Evolutionary conservation across 176 grass and related monocot genomes (phyloP), one percentile per base, ranked within the genome.

Genomic region (Bonia amplexicaulis): DNA sequence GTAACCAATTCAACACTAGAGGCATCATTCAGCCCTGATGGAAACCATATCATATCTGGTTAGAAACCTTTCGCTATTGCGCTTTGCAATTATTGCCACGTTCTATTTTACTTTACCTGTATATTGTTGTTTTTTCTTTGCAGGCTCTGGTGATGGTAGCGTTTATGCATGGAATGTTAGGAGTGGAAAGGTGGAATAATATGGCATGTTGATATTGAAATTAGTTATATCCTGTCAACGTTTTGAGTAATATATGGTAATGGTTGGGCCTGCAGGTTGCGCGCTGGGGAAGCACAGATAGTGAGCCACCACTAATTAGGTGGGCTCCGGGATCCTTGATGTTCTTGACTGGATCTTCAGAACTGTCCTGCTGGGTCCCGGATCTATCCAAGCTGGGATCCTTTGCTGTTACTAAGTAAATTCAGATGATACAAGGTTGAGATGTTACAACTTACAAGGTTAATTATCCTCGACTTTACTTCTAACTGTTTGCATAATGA

Each of bases 11-110:
- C 91, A 63, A 95, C 91, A 37, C 72, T 98, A 66, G 96, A 98
- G 78, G 96, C 96, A 71, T 95, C 96, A 53, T 98, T 98, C 57
- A 98, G 96, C 86, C 96, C 93, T 79, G 96, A 98, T 81, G 96
- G 93, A 86, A 93, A 90, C 80, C 92, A 95, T 92, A 80, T 94
- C 55, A 78, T 98, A 87, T 93, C 93, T 84, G 96, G 96, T 95
- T 65, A 87, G 63, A 44, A 73, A 60, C n/a, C 12, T 16, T 71
- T 44, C 20, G 9, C 74, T 76, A 4, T 69, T 10, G 5, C 8
- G 1, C 6, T 69, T 74, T 54, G 14, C 35, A 1, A 26, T 58
- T 15, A 60, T 85, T 58, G 55, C 35, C 78, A 19, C 66, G 48
- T 83, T 65, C 19, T 79, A 12, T 55, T 79, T 46, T 47, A 49